Percentiles rank a stretch among this genome's conserved stretches.
Evolutionary conservation across 2,329 filamentous ascomycete species (phyloP).

Genomic region (Verticillium nonalfalfae): DNA sequence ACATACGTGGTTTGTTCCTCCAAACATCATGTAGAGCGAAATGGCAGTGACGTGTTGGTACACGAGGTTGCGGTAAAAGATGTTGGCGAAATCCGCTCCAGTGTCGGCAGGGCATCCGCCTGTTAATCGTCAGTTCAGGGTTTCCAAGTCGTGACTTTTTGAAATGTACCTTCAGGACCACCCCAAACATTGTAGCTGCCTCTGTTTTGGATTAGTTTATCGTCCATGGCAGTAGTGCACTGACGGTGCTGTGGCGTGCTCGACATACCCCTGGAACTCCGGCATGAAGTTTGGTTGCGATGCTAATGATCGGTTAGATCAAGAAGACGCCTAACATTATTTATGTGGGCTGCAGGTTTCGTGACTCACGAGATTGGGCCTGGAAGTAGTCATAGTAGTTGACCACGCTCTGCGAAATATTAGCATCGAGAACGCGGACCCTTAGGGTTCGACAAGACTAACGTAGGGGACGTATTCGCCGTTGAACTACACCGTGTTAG

Average conservation of each 20-base stretch:
- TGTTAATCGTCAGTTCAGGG: neutral
- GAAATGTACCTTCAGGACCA: slow-evolving; percentile 39
- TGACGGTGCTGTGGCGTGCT: neutral
- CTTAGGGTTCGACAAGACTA: slow-evolving; percentile 9
- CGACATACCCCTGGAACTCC: slow-evolving; percentile 44
- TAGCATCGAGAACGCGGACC: neutral
- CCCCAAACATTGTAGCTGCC: slow-evolving; percentile 57
- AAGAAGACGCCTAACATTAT: too few relatives aligned
- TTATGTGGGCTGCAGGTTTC: neutral
- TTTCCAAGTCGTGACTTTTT: neutral
- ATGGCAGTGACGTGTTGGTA: slow-evolving; percentile 53
- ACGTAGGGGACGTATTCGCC: slow-evolving; percentile 51
- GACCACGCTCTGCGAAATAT: slow-evolving; percentile 6
- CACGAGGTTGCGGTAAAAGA: slow-evolving; percentile 59
- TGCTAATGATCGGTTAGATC: slow-evolving; percentile 4
- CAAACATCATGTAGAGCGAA: slow-evolving; percentile 59
- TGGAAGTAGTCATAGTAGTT: slow-evolving; percentile 19
- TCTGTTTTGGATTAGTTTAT: neutral
- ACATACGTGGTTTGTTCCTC: slow-evolving; percentile 43
- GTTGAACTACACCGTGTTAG: slow-evolving; percentile 31
- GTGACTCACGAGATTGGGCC: slow-evolving; percentile 21
- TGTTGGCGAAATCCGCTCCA: slow-evolving; percentile 52
- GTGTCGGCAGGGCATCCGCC: slow-evolving; percentile 45
- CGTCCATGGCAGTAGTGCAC: neutral
- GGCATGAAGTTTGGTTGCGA: slow-evolving; percentile 48